Evolutionary conservation across 139 green algal species (phyloP).

Genomic region (Gonium pectorale): DNA sequence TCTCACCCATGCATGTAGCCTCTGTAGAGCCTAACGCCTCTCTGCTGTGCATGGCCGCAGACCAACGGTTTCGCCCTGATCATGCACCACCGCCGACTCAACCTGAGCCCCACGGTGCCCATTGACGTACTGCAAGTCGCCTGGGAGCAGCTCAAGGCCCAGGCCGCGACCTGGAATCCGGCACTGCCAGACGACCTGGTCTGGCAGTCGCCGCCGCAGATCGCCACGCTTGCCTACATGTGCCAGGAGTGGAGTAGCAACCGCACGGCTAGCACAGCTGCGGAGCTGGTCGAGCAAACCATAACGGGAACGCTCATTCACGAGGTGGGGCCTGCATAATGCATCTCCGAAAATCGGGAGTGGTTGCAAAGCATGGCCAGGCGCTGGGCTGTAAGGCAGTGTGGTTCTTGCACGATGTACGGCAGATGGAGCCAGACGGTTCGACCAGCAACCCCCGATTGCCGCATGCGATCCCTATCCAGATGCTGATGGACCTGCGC

Average conservation of each 20-base stretch:
- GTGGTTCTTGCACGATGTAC: neutral
- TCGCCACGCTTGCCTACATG: constrained; percentile 14
- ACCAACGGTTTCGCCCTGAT: constrained; percentile 26
- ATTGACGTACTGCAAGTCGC: neutral
- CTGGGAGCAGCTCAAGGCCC: neutral
- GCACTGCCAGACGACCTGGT: constrained; percentile 16
- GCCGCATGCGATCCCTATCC: constrained; percentile 6
- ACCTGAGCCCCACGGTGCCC: neutral
- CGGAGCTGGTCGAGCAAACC: constrained; percentile 3
- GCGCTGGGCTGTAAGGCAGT: constrained; percentile 1
- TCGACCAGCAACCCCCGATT: neutral
- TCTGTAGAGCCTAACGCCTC: neutral
- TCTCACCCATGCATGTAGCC: neutral
- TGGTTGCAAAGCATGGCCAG: neutral
- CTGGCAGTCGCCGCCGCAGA: neutral
- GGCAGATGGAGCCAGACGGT: constrained; percentile 6
- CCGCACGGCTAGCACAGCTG: constrained; percentile 17
- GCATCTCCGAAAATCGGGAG: no score
- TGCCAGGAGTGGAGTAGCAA: constrained; percentile 9
- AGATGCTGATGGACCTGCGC: constrained; percentile 30
- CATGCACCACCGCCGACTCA: constrained; percentile 10
- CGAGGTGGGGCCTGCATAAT: constrained; percentile 10
- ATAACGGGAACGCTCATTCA: constrained; percentile 4
- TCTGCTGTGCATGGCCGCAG: constrained; percentile 9
- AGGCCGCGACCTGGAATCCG: neutral